Percentiles rank a stretch among this genome's conserved stretches.
Evolutionary conservation across 2,329 filamentous ascomycete genomes (phyloP).

Genomic region (Samsoniella hepiali): DNA sequence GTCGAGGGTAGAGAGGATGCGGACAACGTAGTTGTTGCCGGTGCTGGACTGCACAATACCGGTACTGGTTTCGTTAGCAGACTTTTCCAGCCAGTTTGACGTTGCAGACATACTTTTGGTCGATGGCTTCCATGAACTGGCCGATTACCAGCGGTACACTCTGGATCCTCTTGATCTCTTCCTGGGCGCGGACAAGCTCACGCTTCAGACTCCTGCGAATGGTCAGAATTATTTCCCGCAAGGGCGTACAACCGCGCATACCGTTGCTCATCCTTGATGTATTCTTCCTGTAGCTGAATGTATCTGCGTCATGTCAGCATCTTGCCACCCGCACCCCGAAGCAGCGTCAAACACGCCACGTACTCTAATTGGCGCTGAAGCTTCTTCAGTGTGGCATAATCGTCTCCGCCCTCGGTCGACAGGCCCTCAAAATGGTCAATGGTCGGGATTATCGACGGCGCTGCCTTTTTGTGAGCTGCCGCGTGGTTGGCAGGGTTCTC

Average conservation of each 20-base stretch:
- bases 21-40: constrained; percentile 97
- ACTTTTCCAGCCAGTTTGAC: constrained; percentile 21
- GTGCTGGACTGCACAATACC: constrained; percentile 98
- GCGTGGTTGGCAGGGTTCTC: constrained; percentile 74
- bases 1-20: constrained; percentile 96
- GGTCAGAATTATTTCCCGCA: not conserved
- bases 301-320: constrained; percentile 53
- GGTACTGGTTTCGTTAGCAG: constrained; percentile 57
- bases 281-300: constrained; percentile 97
- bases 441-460: constrained; percentile 78
- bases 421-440: constrained; percentile 87
- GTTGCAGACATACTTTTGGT: constrained; percentile 74
- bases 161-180: constrained; percentile 99
- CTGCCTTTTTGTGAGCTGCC: constrained; percentile 76
- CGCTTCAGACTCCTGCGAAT: constrained; percentile 80
- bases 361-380: constrained; percentile 94
- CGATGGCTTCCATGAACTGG: constrained; percentile 99
- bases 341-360: constrained; percentile 27
- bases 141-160: constrained; percentile 97
- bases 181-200: constrained; percentile 93
- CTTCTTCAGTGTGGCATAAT: constrained; percentile 95
- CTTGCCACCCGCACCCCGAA: constrained; percentile 1
- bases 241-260: constrained; percentile 31
- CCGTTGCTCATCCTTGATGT: constrained; percentile 99
- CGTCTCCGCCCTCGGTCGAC: constrained; percentile 76